phyloP scores from a whole-genome alignment of 495 filamentous ascomycete genomes.

The Aspergillus coremiiformis region DNA sequence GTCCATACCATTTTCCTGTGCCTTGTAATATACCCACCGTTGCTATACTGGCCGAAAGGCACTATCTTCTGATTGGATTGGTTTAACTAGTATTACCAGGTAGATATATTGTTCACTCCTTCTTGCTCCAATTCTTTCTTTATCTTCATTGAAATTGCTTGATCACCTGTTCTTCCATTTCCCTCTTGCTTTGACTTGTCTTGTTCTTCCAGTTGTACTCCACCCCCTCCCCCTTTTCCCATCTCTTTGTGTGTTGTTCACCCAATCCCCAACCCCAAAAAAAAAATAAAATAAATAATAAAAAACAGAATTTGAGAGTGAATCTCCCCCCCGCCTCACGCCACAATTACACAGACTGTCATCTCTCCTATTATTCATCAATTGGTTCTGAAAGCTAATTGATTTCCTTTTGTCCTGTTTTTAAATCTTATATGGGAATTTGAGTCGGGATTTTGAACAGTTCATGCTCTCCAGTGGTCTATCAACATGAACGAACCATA shows the following conservation, averaged over 20 bases:
- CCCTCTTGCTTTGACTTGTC: neutral
- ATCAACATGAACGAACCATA: constrained; percentile 18
- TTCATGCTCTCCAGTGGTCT: neutral
- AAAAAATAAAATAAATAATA: neutral
- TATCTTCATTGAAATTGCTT: neutral
- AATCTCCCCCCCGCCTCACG: neutral
- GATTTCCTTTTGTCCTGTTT: neutral
- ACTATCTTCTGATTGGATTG: neutral
- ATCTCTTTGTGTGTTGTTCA: neutral
- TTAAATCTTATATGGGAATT: neutral
- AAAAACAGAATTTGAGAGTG: too few relatives aligned
- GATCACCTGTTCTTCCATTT: neutral
- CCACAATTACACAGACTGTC: neutral
- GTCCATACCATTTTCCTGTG: neutral
- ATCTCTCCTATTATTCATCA: neutral
- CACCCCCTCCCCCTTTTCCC: neutral
- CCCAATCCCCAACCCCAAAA: neutral
- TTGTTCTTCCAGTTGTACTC: neutral
- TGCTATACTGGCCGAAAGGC: too few relatives aligned
- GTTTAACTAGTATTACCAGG: neutral
- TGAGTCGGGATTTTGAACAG: neutral
- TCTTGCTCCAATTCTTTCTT: neutral
- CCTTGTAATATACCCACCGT: neutral
- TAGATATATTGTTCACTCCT: neutral
- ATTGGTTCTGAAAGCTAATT: neutral